Base-by-base conservation (phyloP, 192 early-diverging fungal genomes). In the Chytriomyces hyalinus region DNA sequence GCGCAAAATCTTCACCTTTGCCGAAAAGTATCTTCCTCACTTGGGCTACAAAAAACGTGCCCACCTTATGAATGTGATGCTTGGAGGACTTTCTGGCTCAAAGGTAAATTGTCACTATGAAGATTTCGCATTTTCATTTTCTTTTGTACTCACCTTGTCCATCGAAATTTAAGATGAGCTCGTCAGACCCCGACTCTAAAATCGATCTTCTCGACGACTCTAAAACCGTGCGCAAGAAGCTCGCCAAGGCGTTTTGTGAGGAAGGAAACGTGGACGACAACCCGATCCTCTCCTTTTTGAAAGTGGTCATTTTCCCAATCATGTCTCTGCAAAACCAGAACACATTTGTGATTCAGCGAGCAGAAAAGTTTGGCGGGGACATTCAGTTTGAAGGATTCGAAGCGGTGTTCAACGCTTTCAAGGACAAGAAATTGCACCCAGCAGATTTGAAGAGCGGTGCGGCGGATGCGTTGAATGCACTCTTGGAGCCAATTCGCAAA, bases 11-110 rank as follows among this genome's bases (percentile, higher is more conserved):
- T 99, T 99, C 83, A 92, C 94, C 6, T 92, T 96, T 86, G 97
- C 97, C 26, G 94, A 97, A 85, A 95, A 96, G 84, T 94, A 95
- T 87, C 79, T 99, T 73, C 97, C 97, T 51, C 80, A 87, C 43
- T 83, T 99, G 15, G 97, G 96, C 44, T 99, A 97, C 89, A 92
- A 94, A 80, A 99, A 99, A 85, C 93, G 97, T 57, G 88, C 93
- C 47, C 97, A 99, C 80, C 86, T 99, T 77, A 99, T 99, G 97
- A 99, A 97, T 84, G 84, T 91, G 5, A 99, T 99, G 97, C 91
- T 99, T 1, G 93, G 95, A 46, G 97, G 97, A 50, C 88, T 99
- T 49, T 86, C 91, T 51, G 98, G 98, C 6, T 83, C 88, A 74
- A 70, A 70, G 36, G 36, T 36, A 3, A 36, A 36, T 36, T 36